Conservation (phyloP, 2,329 filamentous ascomycete genomes). For the Herpotrichia juniperi region DNA sequence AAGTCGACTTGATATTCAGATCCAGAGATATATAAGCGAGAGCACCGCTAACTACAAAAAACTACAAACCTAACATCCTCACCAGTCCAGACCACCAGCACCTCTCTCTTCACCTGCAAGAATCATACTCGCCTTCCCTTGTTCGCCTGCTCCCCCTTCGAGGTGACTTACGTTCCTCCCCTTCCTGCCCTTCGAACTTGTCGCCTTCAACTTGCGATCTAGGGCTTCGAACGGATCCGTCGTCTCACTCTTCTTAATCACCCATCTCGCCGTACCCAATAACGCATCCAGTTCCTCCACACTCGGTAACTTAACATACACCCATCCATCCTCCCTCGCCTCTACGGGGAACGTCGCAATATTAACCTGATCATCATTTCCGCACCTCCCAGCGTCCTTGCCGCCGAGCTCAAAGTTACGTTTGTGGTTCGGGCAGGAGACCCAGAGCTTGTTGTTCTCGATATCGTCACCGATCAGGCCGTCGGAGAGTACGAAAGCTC, state of each 20-base stretch:
- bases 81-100: slow-evolving; percentile 54
- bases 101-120: slow-evolving; percentile 54
- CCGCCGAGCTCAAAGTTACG: slow-evolving; percentile 81
- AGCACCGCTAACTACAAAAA: no score
- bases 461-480: slow-evolving; percentile 76
- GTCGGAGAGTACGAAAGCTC: slow-evolving; percentile 86
- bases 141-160: slow-evolving; percentile 50
- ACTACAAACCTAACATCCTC: slow-evolving; percentile 1
- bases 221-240: slow-evolving; percentile 61
- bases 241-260: slow-evolving; percentile 74
- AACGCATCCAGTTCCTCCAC: slow-evolving; percentile 80
- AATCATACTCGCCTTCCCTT: slow-evolving; percentile 51
- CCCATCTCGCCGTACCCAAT: slow-evolving; percentile 80
- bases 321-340: slow-evolving; percentile 74
- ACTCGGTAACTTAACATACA: slow-evolving; percentile 81
- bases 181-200: slow-evolving; percentile 60
- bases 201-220: slow-evolving; percentile 60
- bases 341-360: slow-evolving; percentile 84
- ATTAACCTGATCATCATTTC: slow-evolving; percentile 74
- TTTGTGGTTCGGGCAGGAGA: slow-evolving; percentile 89
- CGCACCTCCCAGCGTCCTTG: slow-evolving; percentile 70
- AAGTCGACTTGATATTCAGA: no score
- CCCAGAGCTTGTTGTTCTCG: slow-evolving; percentile 71
- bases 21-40: no score
- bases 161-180: slow-evolving; percentile 53